Conservation (phyloP, 2,329 filamentous ascomycete species). For the Cryphonectria radicalis region DNA sequence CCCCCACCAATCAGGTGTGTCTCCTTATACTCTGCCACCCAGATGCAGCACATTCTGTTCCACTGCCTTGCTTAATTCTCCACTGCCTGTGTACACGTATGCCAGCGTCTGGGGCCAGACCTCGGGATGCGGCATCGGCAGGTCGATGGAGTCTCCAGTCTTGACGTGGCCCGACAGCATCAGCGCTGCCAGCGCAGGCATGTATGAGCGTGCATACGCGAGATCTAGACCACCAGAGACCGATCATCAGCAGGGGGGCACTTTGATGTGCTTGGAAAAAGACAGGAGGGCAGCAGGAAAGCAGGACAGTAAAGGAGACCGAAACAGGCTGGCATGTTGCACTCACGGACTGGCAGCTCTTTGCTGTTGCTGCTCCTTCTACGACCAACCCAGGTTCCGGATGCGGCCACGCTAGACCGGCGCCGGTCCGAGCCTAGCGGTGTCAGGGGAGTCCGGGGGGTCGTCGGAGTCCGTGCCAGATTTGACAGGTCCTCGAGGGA, state of each 20-base stretch:
- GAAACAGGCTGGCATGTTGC: not conserved
- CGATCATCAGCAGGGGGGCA: conserved; percentile 15
- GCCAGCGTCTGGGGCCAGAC: conserved; percentile 60
- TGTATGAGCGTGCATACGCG: conserved; percentile 50
- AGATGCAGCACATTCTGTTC: conserved; percentile 59
- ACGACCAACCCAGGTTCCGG: conserved; percentile 29
- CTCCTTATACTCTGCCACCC: conserved; percentile 50
- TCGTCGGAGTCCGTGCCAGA: conserved; percentile 11
- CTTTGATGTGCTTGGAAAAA: not conserved
- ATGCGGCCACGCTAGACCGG: conserved; percentile 17
- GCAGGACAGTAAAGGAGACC: not conserved
- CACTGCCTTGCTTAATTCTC: conserved; percentile 50
- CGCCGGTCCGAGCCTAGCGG: conserved; percentile 22
- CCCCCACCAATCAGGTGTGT: not conserved
- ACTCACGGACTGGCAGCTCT: conserved; percentile 54
- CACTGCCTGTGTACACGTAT: conserved; percentile 58
- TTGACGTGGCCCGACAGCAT: conserved; percentile 58
- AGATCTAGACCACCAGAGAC: conserved; percentile 45
- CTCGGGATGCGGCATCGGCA: conserved; percentile 61
- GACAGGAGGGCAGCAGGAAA: not conserved
- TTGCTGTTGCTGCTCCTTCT: conserved; percentile 28
- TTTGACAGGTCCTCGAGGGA: conserved; percentile 24
- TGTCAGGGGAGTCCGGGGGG: conserved; percentile 23
- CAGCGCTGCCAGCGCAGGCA: conserved; percentile 59
- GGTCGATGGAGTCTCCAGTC: conserved; percentile 58